phyloP scores from a whole-genome alignment of 2,329 filamentous ascomycete genomes.

The Cladosporium phlei region DNA sequence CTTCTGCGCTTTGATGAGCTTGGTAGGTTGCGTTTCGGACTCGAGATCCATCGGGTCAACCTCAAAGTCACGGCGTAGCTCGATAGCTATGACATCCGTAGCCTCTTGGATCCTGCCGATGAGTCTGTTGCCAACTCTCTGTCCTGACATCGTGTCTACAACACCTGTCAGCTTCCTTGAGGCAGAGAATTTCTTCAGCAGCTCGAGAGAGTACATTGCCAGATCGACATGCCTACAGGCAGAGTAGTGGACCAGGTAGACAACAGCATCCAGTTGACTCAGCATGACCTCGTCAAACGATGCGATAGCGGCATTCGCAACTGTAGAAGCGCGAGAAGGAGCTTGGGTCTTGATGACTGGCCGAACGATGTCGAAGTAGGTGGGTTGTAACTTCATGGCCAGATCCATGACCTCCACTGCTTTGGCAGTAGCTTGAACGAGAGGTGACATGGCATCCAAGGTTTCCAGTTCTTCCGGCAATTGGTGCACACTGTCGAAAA shows the following conservation, averaged over 20 bases:
- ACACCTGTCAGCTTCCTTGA: slow-evolving; percentile 74
- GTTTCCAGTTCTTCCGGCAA: slow-evolving; percentile 67
- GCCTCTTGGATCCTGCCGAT: slow-evolving; percentile 24
- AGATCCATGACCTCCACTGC: slow-evolving; percentile 80
- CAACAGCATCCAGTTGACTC: slow-evolving; percentile 71
- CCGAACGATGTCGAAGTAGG: slow-evolving; percentile 83
- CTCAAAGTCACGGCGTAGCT: slow-evolving; percentile 74
- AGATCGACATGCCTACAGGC: slow-evolving; percentile 77
- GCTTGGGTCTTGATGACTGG: slow-evolving; percentile 68
- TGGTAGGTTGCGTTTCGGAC: slow-evolving; percentile 63
- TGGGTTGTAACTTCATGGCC: slow-evolving; percentile 81
- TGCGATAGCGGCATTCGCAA: slow-evolving; percentile 72
- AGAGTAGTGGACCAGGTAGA: slow-evolving; percentile 80
- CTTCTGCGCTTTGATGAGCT: slow-evolving; percentile 69
- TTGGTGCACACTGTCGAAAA: slow-evolving; percentile 77
- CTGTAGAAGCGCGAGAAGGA: slow-evolving; percentile 54
- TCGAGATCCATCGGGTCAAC: slow-evolving; percentile 80
- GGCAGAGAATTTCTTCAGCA: slow-evolving; percentile 80
- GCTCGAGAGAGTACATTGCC: slow-evolving; percentile 71
- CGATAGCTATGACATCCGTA: slow-evolving; percentile 67
- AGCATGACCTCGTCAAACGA: slow-evolving; percentile 90
- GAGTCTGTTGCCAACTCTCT: slow-evolving; percentile 24
- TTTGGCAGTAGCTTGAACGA: slow-evolving; percentile 72
- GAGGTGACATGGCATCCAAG: slow-evolving; percentile 69
- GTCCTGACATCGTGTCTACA: slow-evolving; percentile 58